Evolutionary conservation across 768 basidiomycete genomes (phyloP).

Genomic region (Fistulinella prunicolor): DNA sequence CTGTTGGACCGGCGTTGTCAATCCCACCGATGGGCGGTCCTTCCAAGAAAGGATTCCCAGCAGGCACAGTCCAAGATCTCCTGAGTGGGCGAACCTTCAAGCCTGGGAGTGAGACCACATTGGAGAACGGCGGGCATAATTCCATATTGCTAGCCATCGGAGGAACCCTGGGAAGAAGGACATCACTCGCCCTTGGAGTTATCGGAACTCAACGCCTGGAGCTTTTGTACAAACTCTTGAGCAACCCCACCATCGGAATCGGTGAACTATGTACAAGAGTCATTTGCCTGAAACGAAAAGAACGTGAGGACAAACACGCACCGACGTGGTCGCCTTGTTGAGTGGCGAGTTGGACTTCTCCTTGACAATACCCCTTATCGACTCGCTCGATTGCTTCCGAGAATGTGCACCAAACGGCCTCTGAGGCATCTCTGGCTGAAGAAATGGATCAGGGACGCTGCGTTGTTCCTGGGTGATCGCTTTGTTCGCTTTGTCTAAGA

Average conservation of each 20-base stretch:
- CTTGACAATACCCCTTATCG: slow-evolving; percentile 87
- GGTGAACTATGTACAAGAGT: slow-evolving; percentile 61
- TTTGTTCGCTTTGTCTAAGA: slow-evolving; percentile 82
- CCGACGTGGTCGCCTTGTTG: slow-evolving; percentile 90
- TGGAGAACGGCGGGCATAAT: background rate
- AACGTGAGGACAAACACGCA: slow-evolving; percentile 32
- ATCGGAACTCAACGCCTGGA: slow-evolving; percentile 73
- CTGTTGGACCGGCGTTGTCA: slow-evolving; percentile 25
- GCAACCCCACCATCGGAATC: slow-evolving; percentile 92
- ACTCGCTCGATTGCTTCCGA: slow-evolving; percentile 81
- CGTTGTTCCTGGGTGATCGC: slow-evolving; percentile 79
- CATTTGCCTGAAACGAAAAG: background rate
- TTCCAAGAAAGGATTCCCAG: slow-evolving; percentile 28
- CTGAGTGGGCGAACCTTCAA: slow-evolving; percentile 30
- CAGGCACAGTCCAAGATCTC: slow-evolving; percentile 43
- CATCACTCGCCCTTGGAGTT: slow-evolving; percentile 80
- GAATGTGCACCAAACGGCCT: slow-evolving; percentile 82
- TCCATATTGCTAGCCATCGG: slow-evolving; percentile 5
- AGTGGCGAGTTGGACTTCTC: slow-evolving; percentile 88
- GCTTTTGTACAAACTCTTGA: slow-evolving; percentile 81
- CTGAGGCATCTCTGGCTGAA: slow-evolving; percentile 57
- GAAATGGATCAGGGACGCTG: slow-evolving; percentile 82
- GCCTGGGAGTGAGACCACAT: slow-evolving; percentile 13
- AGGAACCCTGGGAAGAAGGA: slow-evolving; percentile 13
- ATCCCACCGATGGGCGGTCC: slow-evolving; percentile 4